Base-by-base conservation (phyloP, 306 rosid genomes). In the Inga laurina region DNA sequence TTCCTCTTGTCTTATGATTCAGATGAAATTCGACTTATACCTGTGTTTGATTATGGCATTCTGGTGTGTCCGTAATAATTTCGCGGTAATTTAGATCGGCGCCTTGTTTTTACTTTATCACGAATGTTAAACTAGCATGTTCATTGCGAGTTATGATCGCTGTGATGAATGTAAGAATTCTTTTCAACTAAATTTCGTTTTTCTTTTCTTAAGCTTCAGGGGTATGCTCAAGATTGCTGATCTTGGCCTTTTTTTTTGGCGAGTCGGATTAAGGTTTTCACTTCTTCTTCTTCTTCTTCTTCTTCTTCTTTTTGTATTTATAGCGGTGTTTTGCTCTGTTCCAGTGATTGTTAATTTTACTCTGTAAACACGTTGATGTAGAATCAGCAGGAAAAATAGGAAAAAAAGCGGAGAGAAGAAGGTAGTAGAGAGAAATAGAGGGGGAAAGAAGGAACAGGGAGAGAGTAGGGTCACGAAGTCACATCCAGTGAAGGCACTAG, bases 61-160 rank as follows among this genome's bases (percentile, higher is more conserved):
- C 2, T 27, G 39, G 9, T 11, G 22, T 49, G 3, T 51, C 61
- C 11, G 8, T 15, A 16, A 22, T n/a, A 12, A 69, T 76, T 79
- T 77, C 18, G 34, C 18, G 4, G 61, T 83, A 4, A 84, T 66
- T 77, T 84, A 82, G 93, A 94, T 94, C 93, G 89, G 72, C 15
- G 52, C 7, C 37, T 79, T 74, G 0, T 10, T 41, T 81, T 49
- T 2, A 43, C 15, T 59, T 72, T 3, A 67, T 18, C 39, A 0
- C 7, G 57, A 24, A 6, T 77, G 24, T 21, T 48, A 5, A 21
- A 13, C 18, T 87, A 45, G 34, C 66, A 18, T 35, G 2, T 10
- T 43, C 19, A 48, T 69, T 86, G 39, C 35, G 73, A 66, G 34
- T 46, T 54, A 15, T 66, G 12, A 10, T 51, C 18, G 51, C 62